These are phyloP conservation scores for Mollisia scopiformis DNA, from an alignment of 2,329 filamentous ascomycete genomes.

Conservation along the genomic window DNA sequence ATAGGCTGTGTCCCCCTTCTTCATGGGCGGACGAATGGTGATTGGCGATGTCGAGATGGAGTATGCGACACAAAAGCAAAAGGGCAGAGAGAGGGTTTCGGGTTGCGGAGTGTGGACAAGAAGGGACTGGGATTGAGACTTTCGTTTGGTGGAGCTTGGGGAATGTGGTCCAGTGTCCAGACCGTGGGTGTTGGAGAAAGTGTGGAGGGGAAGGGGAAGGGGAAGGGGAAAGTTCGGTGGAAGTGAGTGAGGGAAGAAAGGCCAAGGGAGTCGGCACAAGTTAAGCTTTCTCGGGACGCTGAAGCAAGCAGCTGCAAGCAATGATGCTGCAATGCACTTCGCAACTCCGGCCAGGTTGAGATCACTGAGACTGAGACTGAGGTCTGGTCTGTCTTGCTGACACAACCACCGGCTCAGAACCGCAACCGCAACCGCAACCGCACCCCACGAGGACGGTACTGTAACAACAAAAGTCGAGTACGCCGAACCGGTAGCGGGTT, in stretches of 20 bases:
- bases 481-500: no score
- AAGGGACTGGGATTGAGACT: no score
- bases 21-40: not conserved
- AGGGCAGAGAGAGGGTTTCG: not conserved
- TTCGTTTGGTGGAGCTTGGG: not conserved
- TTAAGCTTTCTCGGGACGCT: not conserved
- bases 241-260: no score
- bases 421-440: no score
- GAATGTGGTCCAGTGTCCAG: not conserved
- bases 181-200: no score
- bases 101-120: not conserved
- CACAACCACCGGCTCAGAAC: not conserved
- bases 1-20: not conserved
- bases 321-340: no score
- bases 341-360: no score
- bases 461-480: no score
- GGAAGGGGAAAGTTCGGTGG: not conserved
- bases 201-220: not conserved
- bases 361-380: no score
- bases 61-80: not conserved
- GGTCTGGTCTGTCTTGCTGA: no score
- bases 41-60: not conserved
- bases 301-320: no score
- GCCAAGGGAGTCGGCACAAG: not conserved
- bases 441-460: no score